Evolutionary conservation across 352 stramenopile genomes (phyloP), one percentile per base, ranked within the genome.

Genomic region (Blastocystis sp.): DNA sequence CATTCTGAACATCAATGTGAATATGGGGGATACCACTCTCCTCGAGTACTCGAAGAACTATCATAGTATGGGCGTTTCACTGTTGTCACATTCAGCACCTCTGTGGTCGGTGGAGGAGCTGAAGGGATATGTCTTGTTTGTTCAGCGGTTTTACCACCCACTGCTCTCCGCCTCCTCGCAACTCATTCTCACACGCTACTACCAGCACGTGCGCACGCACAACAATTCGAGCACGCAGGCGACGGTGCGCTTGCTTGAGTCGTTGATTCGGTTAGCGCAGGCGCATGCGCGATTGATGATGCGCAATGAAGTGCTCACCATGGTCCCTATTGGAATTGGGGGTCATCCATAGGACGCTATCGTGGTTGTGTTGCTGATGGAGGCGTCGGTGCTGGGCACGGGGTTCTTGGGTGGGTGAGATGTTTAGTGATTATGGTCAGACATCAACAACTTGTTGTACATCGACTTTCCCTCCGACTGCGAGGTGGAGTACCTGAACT

Each of bases 91-190:
- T 21, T 3, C n/a, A 88, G 62, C 88, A 29, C 39, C 69, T 13
- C 33, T 80, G 13, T 96, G 93, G 94, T 93, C 92, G 31, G 92
- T 95, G 16, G 89, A 92, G 4, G 95, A 95, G 65, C 65, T 96
- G n/a, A 93, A 95, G 78, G 93, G 93, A 6, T 96, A 96, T 61
- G 94, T 95, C 45, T 94, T 93, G 74, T 93, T 94, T 61, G 92
- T 96, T 12, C 95, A 95, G 59, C 37, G 62, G 2, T 26, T 35
- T 16, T 89, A 61, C 21, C 24, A 62, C n/a, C 79, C 79, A 4
- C 19, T 62, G 13, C 67, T 89, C n/a, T 89, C 79, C 1, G 3
- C 63, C 21, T 41, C 50, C 0, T 60, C 79, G n/a, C 63, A 89
- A 24, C 31, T 62, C 9, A 80, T 89, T 21, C 31, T 80, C 41